Evolutionary conservation across 148 eudicot genomes (phyloP), one percentile per base, ranked within the genome.

Genomic region (Camellia lanceoleosa): DNA sequence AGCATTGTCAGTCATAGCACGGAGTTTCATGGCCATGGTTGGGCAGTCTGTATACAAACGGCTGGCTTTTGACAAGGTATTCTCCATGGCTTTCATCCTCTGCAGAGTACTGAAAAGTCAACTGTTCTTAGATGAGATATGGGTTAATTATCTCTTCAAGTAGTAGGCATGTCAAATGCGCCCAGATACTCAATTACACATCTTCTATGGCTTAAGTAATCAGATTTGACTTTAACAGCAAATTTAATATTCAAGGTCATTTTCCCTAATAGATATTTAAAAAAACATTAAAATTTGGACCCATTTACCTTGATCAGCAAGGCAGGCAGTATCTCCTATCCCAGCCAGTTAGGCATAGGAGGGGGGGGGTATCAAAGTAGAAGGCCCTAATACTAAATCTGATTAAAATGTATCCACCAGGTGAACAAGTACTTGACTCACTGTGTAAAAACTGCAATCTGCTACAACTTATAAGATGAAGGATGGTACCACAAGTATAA

Each of bases 1-100:
- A 62, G 93, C 88, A 86, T 74, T 93, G 82, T 86, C 85, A 67
- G 95, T 85, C 98, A 94, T 97, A 73, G 95, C 94, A 81, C 94
- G 94, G 46, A 97, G 95, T 86, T 87, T 91, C 73, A 72, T 87
- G 69, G 84, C 87, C 93, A 97, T 89, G 75, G 90, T 86, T 67
- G 90, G 76, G 85, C 99, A 94, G 69, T 92, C 98, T 20, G 94
- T 89, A 82, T 90, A 94, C 19, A 81, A 80, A 85, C 63, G 95
- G 70, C 84, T 86, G 66, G 99, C 94, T 90, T 93, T 96, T 71
- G 81, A 82, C 88, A 96, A 71, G 43, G 97, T 83, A 71, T 61
- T 79, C 77, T 94, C 94, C 97, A 96, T 91, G 69, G 80, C 75
- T 85, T 83, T 92, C 82, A 87, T 89, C 87, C 83, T 91, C 83